phyloP scores from a whole-genome alignment of 2,329 filamentous ascomycete genomes.

The Xylariaceae sp. region DNA sequence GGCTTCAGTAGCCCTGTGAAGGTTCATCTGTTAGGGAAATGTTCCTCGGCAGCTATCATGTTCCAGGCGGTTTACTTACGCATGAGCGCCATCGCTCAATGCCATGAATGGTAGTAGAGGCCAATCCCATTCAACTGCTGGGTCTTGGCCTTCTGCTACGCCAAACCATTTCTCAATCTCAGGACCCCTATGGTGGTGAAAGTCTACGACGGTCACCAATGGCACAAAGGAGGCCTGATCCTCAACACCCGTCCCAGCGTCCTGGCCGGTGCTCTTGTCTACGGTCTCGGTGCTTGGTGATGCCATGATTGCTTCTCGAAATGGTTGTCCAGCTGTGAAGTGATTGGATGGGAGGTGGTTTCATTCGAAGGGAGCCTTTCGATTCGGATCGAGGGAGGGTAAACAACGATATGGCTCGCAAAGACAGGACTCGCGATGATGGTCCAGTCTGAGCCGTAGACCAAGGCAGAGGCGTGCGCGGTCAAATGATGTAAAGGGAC shows the following conservation, averaged over 20 bases:
- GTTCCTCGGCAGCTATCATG: not conserved
- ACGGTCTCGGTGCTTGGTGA: no score
- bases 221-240: slow-evolving; percentile 50
- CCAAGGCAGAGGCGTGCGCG: no score
- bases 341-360: no score
- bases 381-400: no score
- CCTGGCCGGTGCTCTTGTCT: no score
- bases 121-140: slow-evolving; percentile 84
- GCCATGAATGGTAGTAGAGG: slow-evolving; percentile 92
- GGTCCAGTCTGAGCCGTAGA: no score
- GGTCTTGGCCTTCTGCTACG: slow-evolving; percentile 67
- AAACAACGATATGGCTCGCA: no score
- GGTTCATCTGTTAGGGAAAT: slow-evolving; percentile 10
- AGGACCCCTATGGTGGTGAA: slow-evolving; percentile 81
- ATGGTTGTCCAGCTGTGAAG: no score
- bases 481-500: no score
- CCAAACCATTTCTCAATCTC: slow-evolving; percentile 94
- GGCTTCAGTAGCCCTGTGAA: slow-evolving; percentile 74
- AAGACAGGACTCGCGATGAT: no score
- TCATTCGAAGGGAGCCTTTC: no score
- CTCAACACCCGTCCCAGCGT: not conserved
- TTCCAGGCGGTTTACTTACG: slow-evolving; percentile 50
- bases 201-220: slow-evolving; percentile 75
- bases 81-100: slow-evolving; percentile 89
- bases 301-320: no score